Conservation (phyloP, 2,329 filamentous ascomycete genomes). For the Calonectria pseudoturangicola region DNA sequence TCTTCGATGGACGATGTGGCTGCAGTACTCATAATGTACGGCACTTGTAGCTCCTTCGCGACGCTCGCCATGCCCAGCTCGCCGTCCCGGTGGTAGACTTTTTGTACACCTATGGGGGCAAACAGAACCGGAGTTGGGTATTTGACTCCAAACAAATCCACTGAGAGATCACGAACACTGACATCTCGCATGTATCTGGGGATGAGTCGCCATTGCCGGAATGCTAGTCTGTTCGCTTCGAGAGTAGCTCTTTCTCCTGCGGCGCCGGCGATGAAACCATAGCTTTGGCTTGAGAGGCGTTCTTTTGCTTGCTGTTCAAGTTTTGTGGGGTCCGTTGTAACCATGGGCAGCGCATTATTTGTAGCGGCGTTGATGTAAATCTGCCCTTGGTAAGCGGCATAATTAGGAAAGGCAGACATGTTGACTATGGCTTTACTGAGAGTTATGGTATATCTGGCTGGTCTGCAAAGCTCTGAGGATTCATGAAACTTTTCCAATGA, state of each 20-base stretch:
- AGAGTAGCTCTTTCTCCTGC: constrained; percentile 77
- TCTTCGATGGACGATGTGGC: constrained; percentile 79
- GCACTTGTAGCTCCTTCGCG: constrained; percentile 75
- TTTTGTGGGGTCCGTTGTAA: not conserved
- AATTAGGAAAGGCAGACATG: not conserved
- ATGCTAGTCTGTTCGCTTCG: constrained; percentile 75
- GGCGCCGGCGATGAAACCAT: constrained; percentile 63
- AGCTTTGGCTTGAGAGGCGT: not conserved
- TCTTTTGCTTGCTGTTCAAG: not conserved
- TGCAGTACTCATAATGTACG: constrained; percentile 81
- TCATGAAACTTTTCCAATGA: no score
- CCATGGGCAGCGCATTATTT: not conserved
- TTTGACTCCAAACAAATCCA: constrained; percentile 71
- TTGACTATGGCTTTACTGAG: not conserved
- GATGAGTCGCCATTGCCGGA: constrained; percentile 71
- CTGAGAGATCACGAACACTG: constrained; percentile 67
- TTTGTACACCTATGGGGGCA: constrained; percentile 82
- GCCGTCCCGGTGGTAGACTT: constrained; percentile 78
- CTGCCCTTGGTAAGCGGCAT: not conserved
- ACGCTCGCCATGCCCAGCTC: constrained; percentile 79
- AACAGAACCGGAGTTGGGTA: constrained; percentile 70
- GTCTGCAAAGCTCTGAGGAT: no score
- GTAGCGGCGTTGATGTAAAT: not conserved
- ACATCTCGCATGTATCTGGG: constrained; percentile 70
- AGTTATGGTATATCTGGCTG: no score